phyloP scores from a whole-genome alignment of 805 yeast genomes.

The Schwanniomyces vanrijiae region DNA sequence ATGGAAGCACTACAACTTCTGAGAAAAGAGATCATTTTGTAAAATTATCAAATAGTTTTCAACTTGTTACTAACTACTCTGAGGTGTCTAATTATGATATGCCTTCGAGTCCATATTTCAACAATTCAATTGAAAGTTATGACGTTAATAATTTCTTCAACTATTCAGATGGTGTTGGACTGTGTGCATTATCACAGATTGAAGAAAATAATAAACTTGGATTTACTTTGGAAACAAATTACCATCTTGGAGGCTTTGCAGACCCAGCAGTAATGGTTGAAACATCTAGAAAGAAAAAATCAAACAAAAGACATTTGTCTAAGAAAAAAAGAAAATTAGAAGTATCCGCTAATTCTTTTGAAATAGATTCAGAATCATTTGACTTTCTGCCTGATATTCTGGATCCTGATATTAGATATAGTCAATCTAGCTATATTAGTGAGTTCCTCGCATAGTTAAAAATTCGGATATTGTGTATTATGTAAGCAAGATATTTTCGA shows the following conservation, averaged over 20 bases:
- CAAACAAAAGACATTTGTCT: conserved; percentile 1
- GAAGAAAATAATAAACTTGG: not conserved
- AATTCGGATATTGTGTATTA: not conserved
- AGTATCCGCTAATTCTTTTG: not conserved
- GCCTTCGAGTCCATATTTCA: not conserved
- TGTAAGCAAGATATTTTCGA: not conserved
- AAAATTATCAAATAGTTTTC: not conserved
- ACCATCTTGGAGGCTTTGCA: conserved; percentile 4
- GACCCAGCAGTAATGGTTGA: conserved; percentile 5
- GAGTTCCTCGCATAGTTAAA: conserved; percentile 5
- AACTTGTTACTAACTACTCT: not conserved
- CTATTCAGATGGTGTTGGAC: not conserved
- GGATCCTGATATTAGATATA: conserved; percentile 1
- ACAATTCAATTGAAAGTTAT: not conserved
- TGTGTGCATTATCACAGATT: not conserved
- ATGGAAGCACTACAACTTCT: not conserved
- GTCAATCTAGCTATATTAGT: conserved; percentile 4
- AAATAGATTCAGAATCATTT: not conserved
- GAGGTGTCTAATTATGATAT: not conserved
- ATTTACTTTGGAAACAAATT: conserved; percentile 3
- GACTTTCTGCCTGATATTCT: not conserved
- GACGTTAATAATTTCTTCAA: not conserved
- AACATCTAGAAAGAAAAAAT: conserved; percentile 4
- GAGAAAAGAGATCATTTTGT: not conserved
- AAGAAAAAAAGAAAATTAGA: conserved; percentile 1